Evolutionary conservation across 805 yeast species (phyloP).

Genomic region (Pichia exigua): DNA sequence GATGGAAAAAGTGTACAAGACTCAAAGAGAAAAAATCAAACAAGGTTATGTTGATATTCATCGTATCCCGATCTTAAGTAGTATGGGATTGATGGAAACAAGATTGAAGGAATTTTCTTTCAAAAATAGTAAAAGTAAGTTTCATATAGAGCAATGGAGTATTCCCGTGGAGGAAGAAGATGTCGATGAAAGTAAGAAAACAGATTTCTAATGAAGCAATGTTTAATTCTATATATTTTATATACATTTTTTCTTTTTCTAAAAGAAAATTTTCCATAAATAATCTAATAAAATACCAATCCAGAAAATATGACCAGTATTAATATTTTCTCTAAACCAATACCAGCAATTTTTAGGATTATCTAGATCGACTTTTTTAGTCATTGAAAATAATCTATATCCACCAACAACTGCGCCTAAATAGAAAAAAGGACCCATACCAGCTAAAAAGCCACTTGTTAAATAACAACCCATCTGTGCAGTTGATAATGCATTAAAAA

Average conservation of each 20-base stretch:
- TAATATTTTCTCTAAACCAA: constrained; percentile 67
- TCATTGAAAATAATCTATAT: constrained; percentile 60
- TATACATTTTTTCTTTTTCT: constrained; percentile 1
- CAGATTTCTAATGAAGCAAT: neutral
- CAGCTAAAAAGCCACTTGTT: constrained; percentile 63
- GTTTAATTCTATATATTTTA: neutral
- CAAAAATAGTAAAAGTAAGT: constrained; percentile 71
- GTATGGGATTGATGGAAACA: constrained; percentile 71
- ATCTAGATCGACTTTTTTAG: constrained; percentile 68
- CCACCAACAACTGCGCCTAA: constrained; percentile 61
- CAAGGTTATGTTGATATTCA: constrained; percentile 79
- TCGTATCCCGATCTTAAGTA: constrained; percentile 66
- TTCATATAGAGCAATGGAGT: constrained; percentile 93
- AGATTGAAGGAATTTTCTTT: constrained; percentile 75
- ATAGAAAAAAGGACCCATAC: constrained; percentile 83
- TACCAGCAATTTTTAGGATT: constrained; percentile 78
- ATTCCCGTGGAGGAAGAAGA: constrained; percentile 86
- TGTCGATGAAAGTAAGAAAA: constrained; percentile 4
- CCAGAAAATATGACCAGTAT: constrained; percentile 64
- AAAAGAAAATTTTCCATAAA: constrained; percentile 37
- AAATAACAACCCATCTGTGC: constrained; percentile 61
- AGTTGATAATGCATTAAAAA: constrained; percentile 53
- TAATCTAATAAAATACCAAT: constrained; percentile 63
- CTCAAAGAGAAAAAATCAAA: constrained; percentile 65
- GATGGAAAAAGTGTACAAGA: constrained; percentile 61